These are phyloP conservation scores for Meredithiella fracta DNA, from an alignment of 2,329 filamentous ascomycete species.

Conservation along the genomic window DNA sequence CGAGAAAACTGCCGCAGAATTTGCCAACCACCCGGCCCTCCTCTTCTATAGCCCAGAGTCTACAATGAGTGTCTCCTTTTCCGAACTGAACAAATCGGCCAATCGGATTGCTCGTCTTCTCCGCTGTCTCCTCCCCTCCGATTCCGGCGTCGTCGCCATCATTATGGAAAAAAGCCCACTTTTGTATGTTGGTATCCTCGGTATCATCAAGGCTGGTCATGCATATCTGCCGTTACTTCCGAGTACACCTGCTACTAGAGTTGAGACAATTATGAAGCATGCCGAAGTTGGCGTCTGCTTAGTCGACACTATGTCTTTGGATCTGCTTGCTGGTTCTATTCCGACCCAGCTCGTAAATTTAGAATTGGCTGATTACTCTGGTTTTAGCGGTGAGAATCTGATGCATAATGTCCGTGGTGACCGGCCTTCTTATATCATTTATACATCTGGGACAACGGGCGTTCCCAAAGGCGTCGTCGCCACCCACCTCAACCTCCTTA, in stretches of 20 bases:
- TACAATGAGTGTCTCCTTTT: conserved; percentile 38
- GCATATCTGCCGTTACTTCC: conserved; percentile 69
- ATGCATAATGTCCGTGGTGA: conserved; percentile 25
- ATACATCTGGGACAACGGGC: conserved; percentile 71
- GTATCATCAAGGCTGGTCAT: conserved; percentile 55
- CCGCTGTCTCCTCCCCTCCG: background rate
- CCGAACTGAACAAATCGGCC: conserved; percentile 43
- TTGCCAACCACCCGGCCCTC: conserved; percentile 43
- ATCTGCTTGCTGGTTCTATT: conserved; percentile 4
- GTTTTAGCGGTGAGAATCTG: conserved; percentile 21
- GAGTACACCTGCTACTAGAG: conserved; percentile 46
- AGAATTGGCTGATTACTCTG: conserved; percentile 17
- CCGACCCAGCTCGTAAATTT: conserved; percentile 22
- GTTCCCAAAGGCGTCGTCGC: conserved; percentile 65
- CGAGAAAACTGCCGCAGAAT: conserved; percentile 30
- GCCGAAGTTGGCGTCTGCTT: conserved; percentile 34
- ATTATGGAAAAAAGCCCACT: conserved; percentile 60
- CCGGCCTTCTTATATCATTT: conserved; percentile 59
- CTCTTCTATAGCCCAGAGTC: conserved; percentile 37
- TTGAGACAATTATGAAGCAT: conserved; percentile 45
- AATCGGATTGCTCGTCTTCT: conserved; percentile 41
- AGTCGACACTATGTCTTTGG: conserved; percentile 21
- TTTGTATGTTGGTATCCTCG: conserved; percentile 60
- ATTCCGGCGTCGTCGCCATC: conserved; percentile 37
- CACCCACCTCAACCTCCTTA: conserved; percentile 57